Evolutionary conservation across 495 filamentous ascomycete genomes (phyloP), one percentile per base, ranked within the genome.

Genomic region (Neurospora sp.): DNA sequence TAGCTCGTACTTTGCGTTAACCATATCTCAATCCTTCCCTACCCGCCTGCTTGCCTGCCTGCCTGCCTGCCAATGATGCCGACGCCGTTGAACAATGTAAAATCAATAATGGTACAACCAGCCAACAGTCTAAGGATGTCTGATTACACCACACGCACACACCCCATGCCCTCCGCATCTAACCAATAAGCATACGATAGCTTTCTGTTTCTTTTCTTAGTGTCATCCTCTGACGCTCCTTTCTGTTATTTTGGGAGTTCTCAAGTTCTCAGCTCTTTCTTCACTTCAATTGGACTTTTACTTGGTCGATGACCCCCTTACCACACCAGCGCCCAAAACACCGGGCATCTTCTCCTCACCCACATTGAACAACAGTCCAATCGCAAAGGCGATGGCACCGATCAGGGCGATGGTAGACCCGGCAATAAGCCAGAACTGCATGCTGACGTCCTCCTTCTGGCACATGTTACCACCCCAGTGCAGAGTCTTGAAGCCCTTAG

Each of bases 401-500:
- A 93, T 79, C 37, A 93, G 83, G 28, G 88, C 78, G 59, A 97
- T 83, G 8, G 86, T 89, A 48, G 96, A 90, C 5, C 90, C 88
- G 6, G 88, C 85, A 76, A 99, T 85, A 45, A 99, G 82, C 87
- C 94, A 97, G 81, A 99, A 98, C 43, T 89, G 89, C 24, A 90
- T 87, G 81, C 92, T 94, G 66, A 98, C 83, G 80, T 99, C 94
- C 78, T 90, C 90, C 88, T 98, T 99, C 82, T 97, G 91, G 83
- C 96, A 99, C 74, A 91, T 91, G 39, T 89, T 82, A 15, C 96
- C 96, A 70, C 90, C 95, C 92, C 93, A 99, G 73, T 87, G 80
- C 43, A 82, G 76, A 40, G 81, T 77, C 72, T 79, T 77, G 59
- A 69, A 69, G n/a, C 70, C 75, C 54, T 31, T 31, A 17, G 5